Percentiles rank a stretch among this genome's conserved stretches.
These are phyloP conservation scores for Chalciporus sphaerocephalus DNA, from an alignment of 768 basidiomycete species.

Conservation along the genomic window DNA sequence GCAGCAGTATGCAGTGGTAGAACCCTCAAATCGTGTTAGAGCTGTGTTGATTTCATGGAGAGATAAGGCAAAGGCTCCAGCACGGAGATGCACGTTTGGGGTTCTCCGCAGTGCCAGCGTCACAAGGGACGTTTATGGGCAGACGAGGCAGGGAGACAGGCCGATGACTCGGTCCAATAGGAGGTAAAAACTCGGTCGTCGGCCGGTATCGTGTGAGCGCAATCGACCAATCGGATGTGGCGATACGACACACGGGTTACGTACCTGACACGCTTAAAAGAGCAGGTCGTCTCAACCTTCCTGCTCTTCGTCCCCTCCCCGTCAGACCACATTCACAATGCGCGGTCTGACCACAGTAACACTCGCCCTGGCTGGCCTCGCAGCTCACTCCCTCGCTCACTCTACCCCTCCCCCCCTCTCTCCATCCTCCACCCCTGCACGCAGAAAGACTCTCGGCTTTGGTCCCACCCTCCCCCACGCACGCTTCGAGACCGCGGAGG, in stretches of 20 bases:
- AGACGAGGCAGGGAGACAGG: no score
- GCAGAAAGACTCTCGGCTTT: constrained; percentile 86
- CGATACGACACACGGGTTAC: constrained; percentile 15
- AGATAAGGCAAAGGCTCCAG: no score
- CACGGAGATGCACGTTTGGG: no score
- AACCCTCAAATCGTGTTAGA: no score
- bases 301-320: background rate
- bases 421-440: constrained; percentile 1
- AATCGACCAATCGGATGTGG: constrained; percentile 17
- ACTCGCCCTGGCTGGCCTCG: constrained; percentile 55
- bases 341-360: constrained; percentile 64
- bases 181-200: constrained; percentile 7
- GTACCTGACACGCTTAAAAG: constrained; percentile 17
- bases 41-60: no score
- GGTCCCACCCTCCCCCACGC: constrained; percentile 78
- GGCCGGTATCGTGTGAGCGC: constrained; percentile 13
- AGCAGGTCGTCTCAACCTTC: background rate
- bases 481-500: constrained; percentile 51
- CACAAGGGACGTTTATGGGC: no score
- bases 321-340: constrained; percentile 35
- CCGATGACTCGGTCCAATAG: constrained; percentile 5
- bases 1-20: no score
- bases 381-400: constrained; percentile 52
- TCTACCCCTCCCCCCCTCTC: constrained; percentile 16
- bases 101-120: no score